Conservation (phyloP, 805 yeast species). For the Wickerhamiella spandovensis region DNA sequence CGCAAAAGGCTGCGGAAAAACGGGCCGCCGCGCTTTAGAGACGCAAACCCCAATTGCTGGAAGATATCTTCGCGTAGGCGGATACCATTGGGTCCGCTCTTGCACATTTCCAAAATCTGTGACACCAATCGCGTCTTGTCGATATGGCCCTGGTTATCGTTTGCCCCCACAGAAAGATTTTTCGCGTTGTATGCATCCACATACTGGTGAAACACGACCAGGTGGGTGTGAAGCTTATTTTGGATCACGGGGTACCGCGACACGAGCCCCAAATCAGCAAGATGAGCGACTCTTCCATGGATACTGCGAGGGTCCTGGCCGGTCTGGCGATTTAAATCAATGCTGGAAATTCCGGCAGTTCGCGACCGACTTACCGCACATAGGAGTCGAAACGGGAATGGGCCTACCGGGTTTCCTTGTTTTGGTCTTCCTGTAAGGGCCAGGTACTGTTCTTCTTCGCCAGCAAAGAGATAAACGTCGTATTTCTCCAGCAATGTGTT, state of each 20-base stretch:
- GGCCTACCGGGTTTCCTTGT: slow-evolving; percentile 23
- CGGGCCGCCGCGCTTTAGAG: slow-evolving; percentile 15
- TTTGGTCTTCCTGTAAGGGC: slow-evolving; percentile 24
- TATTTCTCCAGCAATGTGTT: background rate
- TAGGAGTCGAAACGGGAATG: slow-evolving; percentile 28
- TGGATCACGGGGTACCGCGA: slow-evolving; percentile 23
- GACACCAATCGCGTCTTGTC: slow-evolving; percentile 16
- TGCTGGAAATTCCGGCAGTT: slow-evolving; percentile 25
- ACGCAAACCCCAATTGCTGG: slow-evolving; percentile 28
- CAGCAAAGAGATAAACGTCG: slow-evolving; percentile 17
- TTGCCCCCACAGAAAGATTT: background rate
- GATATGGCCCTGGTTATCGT: slow-evolving; percentile 4
- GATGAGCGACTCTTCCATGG: slow-evolving; percentile 23
- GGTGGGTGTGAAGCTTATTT: slow-evolving; percentile 23
- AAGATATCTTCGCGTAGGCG: slow-evolving; percentile 26
- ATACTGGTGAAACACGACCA: slow-evolving; percentile 24
- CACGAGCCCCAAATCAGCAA: slow-evolving; percentile 26
- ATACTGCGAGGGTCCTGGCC: slow-evolving; percentile 31
- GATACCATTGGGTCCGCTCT: slow-evolving; percentile 23
- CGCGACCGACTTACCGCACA: slow-evolving; percentile 29
- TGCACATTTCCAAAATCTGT: slow-evolving; percentile 19
- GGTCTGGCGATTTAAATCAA: slow-evolving; percentile 25
- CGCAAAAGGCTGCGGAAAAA: slow-evolving; percentile 17
- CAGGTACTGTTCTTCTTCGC: slow-evolving; percentile 25
- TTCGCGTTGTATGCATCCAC: slow-evolving; percentile 5